phyloP scores from a whole-genome alignment of 495 filamentous ascomycete species.

The Apodospora peruviana region DNA sequence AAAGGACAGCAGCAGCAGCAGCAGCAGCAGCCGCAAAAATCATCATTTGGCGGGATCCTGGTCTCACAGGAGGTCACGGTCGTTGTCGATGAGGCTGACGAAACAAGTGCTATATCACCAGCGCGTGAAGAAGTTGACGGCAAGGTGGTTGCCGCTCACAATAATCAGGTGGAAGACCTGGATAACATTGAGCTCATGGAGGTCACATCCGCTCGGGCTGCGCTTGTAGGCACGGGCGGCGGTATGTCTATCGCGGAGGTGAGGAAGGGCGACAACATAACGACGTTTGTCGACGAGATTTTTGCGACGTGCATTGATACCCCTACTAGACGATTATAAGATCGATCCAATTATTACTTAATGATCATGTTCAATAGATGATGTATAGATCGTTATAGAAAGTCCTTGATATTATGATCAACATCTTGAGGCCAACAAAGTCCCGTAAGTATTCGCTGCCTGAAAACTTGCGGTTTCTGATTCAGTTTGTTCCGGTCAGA shows the following conservation, averaged over 20 bases:
- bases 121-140: background rate
- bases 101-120: too few relatives aligned
- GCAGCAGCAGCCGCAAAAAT: background rate
- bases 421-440: too few relatives aligned
- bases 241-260: slow-evolving; percentile 16
- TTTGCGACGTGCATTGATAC: slow-evolving; percentile 24
- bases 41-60: slow-evolving; percentile 36
- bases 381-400: too few relatives aligned
- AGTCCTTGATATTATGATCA: too few relatives aligned
- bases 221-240: background rate
- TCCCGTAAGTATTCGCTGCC: too few relatives aligned
- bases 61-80: slow-evolving; percentile 34
- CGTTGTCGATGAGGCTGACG: slow-evolving; percentile 20
- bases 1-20: background rate
- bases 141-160: background rate
- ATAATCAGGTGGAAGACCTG: too few relatives aligned
- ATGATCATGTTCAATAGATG: too few relatives aligned
- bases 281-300: slow-evolving; percentile 37
- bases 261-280: slow-evolving; percentile 19
- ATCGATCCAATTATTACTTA: too few relatives aligned
- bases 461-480: too few relatives aligned
- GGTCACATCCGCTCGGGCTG: slow-evolving; percentile 1
- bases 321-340: too few relatives aligned
- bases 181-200: background rate
- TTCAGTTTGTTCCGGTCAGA: too few relatives aligned